Base-by-base conservation (phyloP, 1,139 yeast species). In the Eremothecium coryli region DNA sequence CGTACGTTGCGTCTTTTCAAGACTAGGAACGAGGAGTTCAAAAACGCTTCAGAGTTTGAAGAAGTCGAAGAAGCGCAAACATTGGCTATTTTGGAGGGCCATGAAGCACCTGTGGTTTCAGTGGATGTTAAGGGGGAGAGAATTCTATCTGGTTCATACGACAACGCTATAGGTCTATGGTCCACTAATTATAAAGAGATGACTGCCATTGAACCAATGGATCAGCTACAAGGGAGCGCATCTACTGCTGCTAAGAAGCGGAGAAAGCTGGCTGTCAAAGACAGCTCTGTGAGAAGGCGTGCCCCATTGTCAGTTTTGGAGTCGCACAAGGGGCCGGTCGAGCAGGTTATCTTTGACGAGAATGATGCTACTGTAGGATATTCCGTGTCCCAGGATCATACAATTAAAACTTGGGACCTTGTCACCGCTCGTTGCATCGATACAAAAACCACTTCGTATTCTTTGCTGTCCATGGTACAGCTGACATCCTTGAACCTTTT, bases 351-450 rank as follows among this genome's bases (percentile, higher is more conserved):
- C 12, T 85, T 86, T 56, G 95, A 84, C 50, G 57, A 66, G 5
- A 61, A 64, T 20, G 97, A 90, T 56, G 45, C 70, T 26, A 71
- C 93, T 0, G 95, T 88, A 5, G 95, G 79, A 11, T 90, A 90
- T 61, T 85, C 97, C 0, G 95, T 82, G 1, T 82, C 96, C 3
- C 96, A 86, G 58, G 97, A 90, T 62, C 98, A 90, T 57, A 76
- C 94, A 1, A 76, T 90, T 44, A 82, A 82, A 52, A 90, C 98
- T 0, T 90, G 98, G 97, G 98, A 90, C 64, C 67, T 88, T 50
- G 79, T 84, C 14, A 85, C 96, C 4, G 66, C 81, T 12, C 71
- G 82, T 44, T 75, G 84, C 51, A 79, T 86, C 26, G 96, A 86
- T 55, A 82, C 96, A 4, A 78, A 85, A 60, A 73, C 82, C 16